Percentiles rank a stretch among this genome's conserved stretches.
These are phyloP conservation scores for Aphanomyces cochlioides DNA, from an alignment of 352 stramenopile species.

Conservation along the genomic window DNA sequence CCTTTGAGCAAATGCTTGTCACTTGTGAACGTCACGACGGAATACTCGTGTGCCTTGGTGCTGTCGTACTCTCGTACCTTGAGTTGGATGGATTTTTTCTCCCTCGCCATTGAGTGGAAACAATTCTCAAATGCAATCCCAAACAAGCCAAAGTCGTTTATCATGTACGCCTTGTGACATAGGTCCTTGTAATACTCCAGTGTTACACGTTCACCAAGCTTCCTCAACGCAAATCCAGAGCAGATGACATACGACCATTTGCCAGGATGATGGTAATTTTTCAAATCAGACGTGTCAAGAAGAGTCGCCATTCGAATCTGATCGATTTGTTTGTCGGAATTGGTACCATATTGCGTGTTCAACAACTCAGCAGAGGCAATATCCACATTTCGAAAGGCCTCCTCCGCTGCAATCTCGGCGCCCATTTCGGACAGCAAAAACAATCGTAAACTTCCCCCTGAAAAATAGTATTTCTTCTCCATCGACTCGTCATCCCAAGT, in stretches of 20 bases:
- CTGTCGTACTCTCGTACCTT: not conserved
- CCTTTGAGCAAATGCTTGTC: not conserved
- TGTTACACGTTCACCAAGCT: not conserved
- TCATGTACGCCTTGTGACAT: not conserved
- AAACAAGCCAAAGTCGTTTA: not conserved
- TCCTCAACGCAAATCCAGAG: slow-evolving; percentile 1
- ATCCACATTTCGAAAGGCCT: not conserved
- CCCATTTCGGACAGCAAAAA: not conserved
- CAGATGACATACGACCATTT: not conserved
- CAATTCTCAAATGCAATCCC: not conserved
- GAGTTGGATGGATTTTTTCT: not conserved
- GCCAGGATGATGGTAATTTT: not conserved
- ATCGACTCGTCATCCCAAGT: not conserved
- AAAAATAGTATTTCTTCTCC: slow-evolving; percentile 4
- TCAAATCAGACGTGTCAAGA: not conserved
- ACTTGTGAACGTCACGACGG: not conserved
- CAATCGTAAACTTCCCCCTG: not conserved
- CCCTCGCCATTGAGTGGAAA: not conserved
- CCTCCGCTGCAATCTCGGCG: not conserved
- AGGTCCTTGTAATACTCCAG: not conserved
- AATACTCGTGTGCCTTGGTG: not conserved
- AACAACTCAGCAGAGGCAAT: not conserved
- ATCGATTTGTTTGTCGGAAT: not conserved
- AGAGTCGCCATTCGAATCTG: not conserved
- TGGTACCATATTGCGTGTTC: not conserved